Evolutionary conservation across 2,329 filamentous ascomycete genomes (phyloP).

Genomic region (Ambrosiella xylebori): DNA sequence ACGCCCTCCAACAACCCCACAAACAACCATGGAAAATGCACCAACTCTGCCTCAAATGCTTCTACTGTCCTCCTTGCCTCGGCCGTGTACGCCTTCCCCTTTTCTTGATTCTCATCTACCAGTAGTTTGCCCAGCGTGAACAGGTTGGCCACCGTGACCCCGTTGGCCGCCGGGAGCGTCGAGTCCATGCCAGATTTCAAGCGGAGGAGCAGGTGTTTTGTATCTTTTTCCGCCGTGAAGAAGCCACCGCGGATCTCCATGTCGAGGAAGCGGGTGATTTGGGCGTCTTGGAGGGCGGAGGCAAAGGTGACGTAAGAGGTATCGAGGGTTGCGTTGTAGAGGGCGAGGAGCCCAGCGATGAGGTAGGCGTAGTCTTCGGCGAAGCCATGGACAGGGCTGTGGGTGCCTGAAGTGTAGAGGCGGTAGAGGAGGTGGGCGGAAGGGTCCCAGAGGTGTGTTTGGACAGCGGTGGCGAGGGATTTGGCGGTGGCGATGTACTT

Average conservation of each 20-base stretch:
- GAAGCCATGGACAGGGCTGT: slow-evolving; percentile 42
- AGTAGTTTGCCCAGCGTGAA: slow-evolving; percentile 60
- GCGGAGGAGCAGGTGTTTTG: slow-evolving; percentile 59
- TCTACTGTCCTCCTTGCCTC: slow-evolving; percentile 58
- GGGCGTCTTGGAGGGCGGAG: slow-evolving; percentile 48
- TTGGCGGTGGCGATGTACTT: slow-evolving; percentile 49
- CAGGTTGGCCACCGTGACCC: slow-evolving; percentile 72
- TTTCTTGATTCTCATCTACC: slow-evolving; percentile 19
- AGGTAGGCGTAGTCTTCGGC: slow-evolving; percentile 92
- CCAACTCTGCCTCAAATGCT: slow-evolving; percentile 78
- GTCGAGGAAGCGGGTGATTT: slow-evolving; percentile 60
- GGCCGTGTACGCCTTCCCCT: slow-evolving; percentile 31
- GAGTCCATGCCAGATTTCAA: slow-evolving; percentile 94
- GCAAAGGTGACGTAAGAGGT: slow-evolving; percentile 64
- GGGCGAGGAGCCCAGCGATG: slow-evolving; percentile 62
- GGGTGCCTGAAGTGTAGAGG: slow-evolving; percentile 52
- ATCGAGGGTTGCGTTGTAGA: slow-evolving; percentile 71
- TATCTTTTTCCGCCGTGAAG: slow-evolving; percentile 49
- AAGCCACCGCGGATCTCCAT: slow-evolving; percentile 35
- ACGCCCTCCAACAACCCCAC: slow-evolving; percentile 61
- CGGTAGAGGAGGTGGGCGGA: slow-evolving; percentile 48
- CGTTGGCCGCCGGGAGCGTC: slow-evolving; percentile 77
- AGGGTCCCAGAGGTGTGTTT: slow-evolving; percentile 53
- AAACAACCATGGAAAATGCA: slow-evolving; percentile 88
- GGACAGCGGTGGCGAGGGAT: slow-evolving; percentile 55